Conservation (phyloP, 805 yeast species). For the Starmerella ratchasimensis region DNA sequence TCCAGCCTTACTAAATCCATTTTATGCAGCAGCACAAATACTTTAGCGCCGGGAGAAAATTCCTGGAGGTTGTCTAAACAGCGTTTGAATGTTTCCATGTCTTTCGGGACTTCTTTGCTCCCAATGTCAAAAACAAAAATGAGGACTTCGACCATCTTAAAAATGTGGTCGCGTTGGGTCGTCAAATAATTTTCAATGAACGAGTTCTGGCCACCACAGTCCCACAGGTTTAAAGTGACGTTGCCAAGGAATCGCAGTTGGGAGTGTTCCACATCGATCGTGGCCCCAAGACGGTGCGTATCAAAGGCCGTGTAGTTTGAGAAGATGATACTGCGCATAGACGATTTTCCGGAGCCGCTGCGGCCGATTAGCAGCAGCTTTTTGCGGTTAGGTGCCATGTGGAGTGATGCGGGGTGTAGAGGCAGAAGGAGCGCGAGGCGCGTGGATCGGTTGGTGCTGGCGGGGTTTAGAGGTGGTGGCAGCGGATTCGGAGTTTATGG, state of each 20-base stretch:
- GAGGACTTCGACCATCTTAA: conserved; percentile 87
- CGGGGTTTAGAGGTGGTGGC: no score
- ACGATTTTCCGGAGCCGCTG: conserved; percentile 92
- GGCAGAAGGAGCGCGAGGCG: no score
- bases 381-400: conserved; percentile 31
- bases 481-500: no score
- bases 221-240: conserved; percentile 93
- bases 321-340: conserved; percentile 93
- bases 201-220: conserved; percentile 88
- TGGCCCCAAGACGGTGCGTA: conserved; percentile 88
- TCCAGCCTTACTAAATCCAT: conserved; percentile 90
- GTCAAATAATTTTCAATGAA: conserved; percentile 90
- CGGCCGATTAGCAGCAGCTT: conserved; percentile 71
- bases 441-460: no score
- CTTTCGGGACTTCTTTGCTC: conserved; percentile 79
- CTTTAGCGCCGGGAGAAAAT: conserved; percentile 79
- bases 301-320: conserved; percentile 92
- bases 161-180: conserved; percentile 79
- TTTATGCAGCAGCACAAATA: conserved; percentile 82
- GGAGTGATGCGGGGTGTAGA: no score
- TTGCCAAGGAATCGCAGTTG: conserved; percentile 84
- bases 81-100: conserved; percentile 78
- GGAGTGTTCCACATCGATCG: conserved; percentile 97
- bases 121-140: conserved; percentile 96
- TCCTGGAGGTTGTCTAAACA: conserved; percentile 69